Percentiles rank a stretch among this genome's conserved stretches.
Evolutionary conservation across 208 protist genomes (phyloP).

Genomic region (Trypanosomatidae sp.): DNA sequence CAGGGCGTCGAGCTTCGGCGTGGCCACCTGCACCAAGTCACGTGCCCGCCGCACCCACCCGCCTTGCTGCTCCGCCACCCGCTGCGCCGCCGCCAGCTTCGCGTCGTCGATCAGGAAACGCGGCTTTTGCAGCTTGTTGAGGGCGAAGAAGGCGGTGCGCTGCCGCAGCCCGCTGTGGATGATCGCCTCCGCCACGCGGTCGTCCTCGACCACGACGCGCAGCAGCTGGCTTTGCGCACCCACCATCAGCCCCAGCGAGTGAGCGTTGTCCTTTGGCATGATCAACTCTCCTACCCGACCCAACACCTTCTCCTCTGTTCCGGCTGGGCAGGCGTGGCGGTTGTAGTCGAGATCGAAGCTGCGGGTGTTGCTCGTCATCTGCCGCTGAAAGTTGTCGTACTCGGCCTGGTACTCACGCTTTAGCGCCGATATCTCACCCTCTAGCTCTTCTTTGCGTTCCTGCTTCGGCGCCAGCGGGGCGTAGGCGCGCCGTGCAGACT

Average conservation of each 20-base stretch:
- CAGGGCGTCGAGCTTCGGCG: constrained; percentile 20
- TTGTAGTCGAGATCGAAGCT: constrained; percentile 79
- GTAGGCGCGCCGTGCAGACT: too few relatives aligned
- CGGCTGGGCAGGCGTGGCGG: constrained; percentile 33
- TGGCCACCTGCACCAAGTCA: constrained; percentile 22
- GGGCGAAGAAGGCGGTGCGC: constrained; percentile 98
- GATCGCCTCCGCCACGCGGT: constrained; percentile 92
- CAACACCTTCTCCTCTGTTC: constrained; percentile 67
- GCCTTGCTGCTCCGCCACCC: constrained; percentile 38
- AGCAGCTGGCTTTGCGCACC: constrained; percentile 92
- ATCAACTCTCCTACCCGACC: too few relatives aligned
- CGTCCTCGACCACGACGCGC: constrained; percentile 95
- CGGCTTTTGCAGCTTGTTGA: constrained; percentile 95
- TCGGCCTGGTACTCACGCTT: constrained; percentile 59
- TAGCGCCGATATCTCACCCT: constrained; percentile 38
- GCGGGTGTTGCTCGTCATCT: constrained; percentile 38
- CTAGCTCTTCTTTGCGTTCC: constrained; percentile 37
- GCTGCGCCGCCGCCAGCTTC: constrained; percentile 42
- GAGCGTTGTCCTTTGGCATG: too few relatives aligned
- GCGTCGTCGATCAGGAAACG: constrained; percentile 29
- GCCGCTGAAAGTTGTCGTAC: constrained; percentile 66
- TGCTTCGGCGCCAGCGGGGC: constrained; percentile 39
- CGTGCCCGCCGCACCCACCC: constrained; percentile 23
- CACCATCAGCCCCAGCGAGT: constrained; percentile 94
- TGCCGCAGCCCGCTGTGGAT: constrained; percentile 92